A percentile compares a stretch with the other conserved stretches of the same genome.
Evolutionary conservation across 139 green algal genomes (phyloP).

Genomic region (Tetratostichococcus sp.): DNA sequence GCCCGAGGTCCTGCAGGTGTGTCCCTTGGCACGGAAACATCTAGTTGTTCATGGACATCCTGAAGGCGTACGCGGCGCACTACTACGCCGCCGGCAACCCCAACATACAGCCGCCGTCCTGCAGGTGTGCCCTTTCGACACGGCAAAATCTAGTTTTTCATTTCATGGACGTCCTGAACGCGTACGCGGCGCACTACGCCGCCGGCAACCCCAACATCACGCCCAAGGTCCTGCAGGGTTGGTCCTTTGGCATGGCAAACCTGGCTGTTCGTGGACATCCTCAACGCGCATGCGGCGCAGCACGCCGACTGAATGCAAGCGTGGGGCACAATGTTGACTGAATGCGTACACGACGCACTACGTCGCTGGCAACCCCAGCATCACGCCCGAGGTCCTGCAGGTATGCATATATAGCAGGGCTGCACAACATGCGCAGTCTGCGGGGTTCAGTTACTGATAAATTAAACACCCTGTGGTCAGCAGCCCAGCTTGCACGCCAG

Average conservation of each 20-base stretch:
- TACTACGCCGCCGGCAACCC: constrained; percentile 42
- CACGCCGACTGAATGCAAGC: too few species aligned
- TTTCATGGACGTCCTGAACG: constrained; percentile 85
- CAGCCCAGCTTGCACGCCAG: too few species aligned
- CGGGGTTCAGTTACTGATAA: too few species aligned
- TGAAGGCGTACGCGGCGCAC: constrained; percentile 79
- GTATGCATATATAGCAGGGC: too few species aligned
- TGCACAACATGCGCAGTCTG: too few species aligned
- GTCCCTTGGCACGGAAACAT: background rate
- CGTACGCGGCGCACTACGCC: constrained; percentile 70
- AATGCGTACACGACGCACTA: too few species aligned
- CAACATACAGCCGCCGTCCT: constrained; percentile 44
- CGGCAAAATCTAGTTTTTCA: too few species aligned
- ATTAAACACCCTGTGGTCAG: too few species aligned
- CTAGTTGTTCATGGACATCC: constrained; percentile 26
- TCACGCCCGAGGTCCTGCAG: constrained; percentile 49
- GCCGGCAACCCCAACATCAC: constrained; percentile 43
- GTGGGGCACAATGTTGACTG: too few species aligned
- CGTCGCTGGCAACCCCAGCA: constrained; percentile 31
- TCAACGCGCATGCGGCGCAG: constrained; percentile 80
- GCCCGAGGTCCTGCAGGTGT: constrained; percentile 39
- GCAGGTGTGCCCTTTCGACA: too few species aligned
- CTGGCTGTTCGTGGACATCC: constrained; percentile 25
- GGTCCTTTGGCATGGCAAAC: background rate
- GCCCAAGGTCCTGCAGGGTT: constrained; percentile 43